Percentiles rank a stretch among this genome's conserved stretches.
phyloP scores from a whole-genome alignment of 2,329 filamentous ascomycete species.

The Aspergillus udagawae region DNA sequence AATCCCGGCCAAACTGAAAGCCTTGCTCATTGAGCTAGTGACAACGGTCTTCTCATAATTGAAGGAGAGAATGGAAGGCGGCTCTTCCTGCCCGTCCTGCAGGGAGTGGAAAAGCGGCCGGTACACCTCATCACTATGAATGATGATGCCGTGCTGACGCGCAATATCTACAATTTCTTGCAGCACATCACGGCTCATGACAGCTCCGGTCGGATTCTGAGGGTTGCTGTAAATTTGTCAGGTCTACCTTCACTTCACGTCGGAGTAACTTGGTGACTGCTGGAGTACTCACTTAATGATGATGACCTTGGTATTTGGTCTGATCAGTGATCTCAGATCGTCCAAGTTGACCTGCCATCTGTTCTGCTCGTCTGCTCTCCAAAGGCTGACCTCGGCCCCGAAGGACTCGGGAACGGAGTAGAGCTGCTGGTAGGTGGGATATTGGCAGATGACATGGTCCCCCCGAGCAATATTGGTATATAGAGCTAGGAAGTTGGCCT shows the following conservation, averaged over 20 bases:
- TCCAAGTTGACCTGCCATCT: slow-evolving; percentile 64
- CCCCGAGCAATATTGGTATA: slow-evolving; percentile 68
- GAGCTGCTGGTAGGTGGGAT: slow-evolving; percentile 82
- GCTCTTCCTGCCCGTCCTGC: slow-evolving; percentile 46
- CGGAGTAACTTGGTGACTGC: neutral
- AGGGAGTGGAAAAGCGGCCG: slow-evolving; percentile 69
- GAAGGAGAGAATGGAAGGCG: slow-evolving; percentile 64
- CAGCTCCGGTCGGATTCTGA: slow-evolving; percentile 74
- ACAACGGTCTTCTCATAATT: slow-evolving; percentile 64
- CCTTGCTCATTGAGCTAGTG: slow-evolving; percentile 78
- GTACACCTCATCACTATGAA: slow-evolving; percentile 78
- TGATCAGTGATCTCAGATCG: slow-evolving; percentile 61
- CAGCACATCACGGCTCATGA: slow-evolving; percentile 59
- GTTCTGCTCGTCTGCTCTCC: slow-evolving; percentile 64
- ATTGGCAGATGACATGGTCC: slow-evolving; percentile 82
- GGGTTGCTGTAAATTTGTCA: slow-evolving; percentile 51
- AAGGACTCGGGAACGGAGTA: slow-evolving; percentile 70
- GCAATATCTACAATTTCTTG: slow-evolving; percentile 61
- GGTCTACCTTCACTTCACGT: neutral
- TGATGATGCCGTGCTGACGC: slow-evolving; percentile 55
- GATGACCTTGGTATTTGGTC: slow-evolving; percentile 51
- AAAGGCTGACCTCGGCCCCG: slow-evolving; percentile 72
- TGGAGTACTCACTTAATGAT: slow-evolving; percentile 52
- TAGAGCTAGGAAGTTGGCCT: slow-evolving; percentile 77
- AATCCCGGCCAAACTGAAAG: slow-evolving; percentile 72